A percentile compares a stretch with the other conserved stretches of the same genome.
Evolutionary conservation across 208 protist genomes (phyloP).

Genomic region (Leishmania mexicana): DNA sequence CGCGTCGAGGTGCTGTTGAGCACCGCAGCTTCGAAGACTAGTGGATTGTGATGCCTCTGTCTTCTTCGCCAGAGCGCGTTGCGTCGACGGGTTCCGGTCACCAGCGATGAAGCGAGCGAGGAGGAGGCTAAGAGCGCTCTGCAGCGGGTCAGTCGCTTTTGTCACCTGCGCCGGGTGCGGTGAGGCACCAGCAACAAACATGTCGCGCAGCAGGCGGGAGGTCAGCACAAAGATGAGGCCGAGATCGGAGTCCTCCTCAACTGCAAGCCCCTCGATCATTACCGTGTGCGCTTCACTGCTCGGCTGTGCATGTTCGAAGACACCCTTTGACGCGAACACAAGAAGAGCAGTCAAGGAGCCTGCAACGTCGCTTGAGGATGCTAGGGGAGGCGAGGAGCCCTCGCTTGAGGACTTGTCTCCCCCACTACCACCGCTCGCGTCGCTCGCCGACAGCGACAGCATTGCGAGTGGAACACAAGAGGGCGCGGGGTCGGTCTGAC

Average conservation of each 20-base stretch:
- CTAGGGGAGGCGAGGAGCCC: not conserved
- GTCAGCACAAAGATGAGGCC: constrained; percentile 27
- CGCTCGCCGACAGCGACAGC: constrained; percentile 1
- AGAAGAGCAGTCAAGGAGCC: constrained; percentile 7
- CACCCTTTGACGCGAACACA: constrained; percentile 10
- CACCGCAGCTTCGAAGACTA: not conserved
- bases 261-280: not conserved
- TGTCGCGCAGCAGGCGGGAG: constrained; percentile 26
- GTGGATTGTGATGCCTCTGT: not conserved
- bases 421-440: not conserved
- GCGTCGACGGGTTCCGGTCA: constrained; percentile 3
- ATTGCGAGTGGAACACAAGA: not conserved
- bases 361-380: not conserved
- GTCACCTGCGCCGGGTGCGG: constrained; percentile 13
- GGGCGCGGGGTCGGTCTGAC: constrained; percentile 3
- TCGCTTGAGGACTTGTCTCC: not conserved
- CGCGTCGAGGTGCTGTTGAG: not conserved
- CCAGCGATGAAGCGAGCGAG: constrained; percentile 43
- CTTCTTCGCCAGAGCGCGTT: not conserved
- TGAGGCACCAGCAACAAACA: constrained; percentile 7
- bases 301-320: constrained; percentile 8
- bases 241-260: constrained; percentile 23
- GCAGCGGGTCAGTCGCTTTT: constrained; percentile 14
- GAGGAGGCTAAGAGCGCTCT: constrained; percentile 33
- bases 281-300: not conserved